A percentile compares a stretch with the other conserved stretches of the same genome.
Conservation (phyloP, 2,329 filamentous ascomycete species). For the Colletotrichum sp. region DNA sequence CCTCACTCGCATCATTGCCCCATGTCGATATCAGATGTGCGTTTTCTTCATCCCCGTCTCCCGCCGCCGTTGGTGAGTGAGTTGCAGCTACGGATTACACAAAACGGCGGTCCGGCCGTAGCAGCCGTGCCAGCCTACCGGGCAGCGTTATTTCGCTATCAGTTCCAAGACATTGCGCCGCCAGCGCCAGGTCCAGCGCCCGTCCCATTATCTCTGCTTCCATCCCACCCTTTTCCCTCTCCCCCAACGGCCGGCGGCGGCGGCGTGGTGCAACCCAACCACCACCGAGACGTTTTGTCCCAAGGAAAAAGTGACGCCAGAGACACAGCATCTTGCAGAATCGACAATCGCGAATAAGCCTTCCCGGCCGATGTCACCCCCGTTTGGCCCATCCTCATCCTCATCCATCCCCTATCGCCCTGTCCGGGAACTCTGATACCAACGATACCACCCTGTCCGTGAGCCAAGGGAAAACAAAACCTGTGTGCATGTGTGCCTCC, state of each 20-base stretch:
- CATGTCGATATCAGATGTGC: background rate
- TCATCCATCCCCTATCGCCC: background rate
- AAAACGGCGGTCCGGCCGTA: background rate
- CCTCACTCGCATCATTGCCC: background rate
- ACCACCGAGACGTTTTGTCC: background rate
- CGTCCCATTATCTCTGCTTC: background rate
- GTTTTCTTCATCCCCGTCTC: background rate
- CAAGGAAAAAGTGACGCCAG: conserved; percentile 9
- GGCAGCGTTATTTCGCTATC: background rate
- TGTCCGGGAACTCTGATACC: background rate
- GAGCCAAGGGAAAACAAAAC: background rate
- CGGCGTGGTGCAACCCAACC: background rate
- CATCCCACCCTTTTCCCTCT: background rate
- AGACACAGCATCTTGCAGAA: conserved; percentile 21
- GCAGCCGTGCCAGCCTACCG: background rate
- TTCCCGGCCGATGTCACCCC: conserved; percentile 7
- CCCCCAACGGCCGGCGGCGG: background rate
- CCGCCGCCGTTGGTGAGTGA: background rate
- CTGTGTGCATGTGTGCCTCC: background rate
- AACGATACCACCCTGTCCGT: background rate
- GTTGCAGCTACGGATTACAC: background rate
- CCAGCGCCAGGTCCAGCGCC: background rate
- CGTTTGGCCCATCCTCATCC: background rate
- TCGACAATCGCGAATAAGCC: background rate
- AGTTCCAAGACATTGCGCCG: conserved; percentile 5